Evolutionary conservation across 164 flowering plant genomes (phyloP), one percentile per base, ranked within the genome.

Genomic region (Nelumbo lutea): DNA sequence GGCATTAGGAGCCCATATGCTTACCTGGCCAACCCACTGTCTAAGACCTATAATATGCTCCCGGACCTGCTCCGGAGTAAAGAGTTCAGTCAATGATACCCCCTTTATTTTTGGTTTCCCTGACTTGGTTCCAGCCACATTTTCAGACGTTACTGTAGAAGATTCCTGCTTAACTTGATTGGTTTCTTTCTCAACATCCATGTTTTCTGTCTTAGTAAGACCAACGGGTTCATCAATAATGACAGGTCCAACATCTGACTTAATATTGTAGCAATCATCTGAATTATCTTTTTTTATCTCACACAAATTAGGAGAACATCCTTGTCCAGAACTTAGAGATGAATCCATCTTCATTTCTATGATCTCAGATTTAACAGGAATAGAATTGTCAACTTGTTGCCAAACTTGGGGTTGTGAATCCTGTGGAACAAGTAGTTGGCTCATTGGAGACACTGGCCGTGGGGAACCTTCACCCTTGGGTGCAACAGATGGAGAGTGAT

Each of bases 21-120:
- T 69, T 45, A 95, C 99, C 94, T 95, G 99, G 73, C 97, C 99
- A 77, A 90, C 95, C 99, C 99, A 95, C 81, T 85, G 97, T 79
- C 94, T 85, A 70, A 95, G 96, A 77, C 98, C 91, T 45, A 50
- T 70, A 64, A 95, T 90, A 77, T 95, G 99, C 78, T 81, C 88
- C 71, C 88, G 80, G 50, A 95, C 80, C 87, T 95, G 97, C 78
- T 95, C 99, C 2, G 98, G 99, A 39, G 99, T 95, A 62, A 95
- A 95, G 69, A 95, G 68, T 80, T 95, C 99, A 66, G 87, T 92
- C 82, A 95, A 65, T 63, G 99, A 95, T 1, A 95, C 97, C 43
- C 97, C 99, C 75, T 89, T 92, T 70, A 95, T 83, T 78, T 88
- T 90, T 70, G 98, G 93, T 81, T 95, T 95, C 64, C 90, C 97